phyloP scores from a whole-genome alignment of 345 rosid genomes.

The Camelina sativa region DNA sequence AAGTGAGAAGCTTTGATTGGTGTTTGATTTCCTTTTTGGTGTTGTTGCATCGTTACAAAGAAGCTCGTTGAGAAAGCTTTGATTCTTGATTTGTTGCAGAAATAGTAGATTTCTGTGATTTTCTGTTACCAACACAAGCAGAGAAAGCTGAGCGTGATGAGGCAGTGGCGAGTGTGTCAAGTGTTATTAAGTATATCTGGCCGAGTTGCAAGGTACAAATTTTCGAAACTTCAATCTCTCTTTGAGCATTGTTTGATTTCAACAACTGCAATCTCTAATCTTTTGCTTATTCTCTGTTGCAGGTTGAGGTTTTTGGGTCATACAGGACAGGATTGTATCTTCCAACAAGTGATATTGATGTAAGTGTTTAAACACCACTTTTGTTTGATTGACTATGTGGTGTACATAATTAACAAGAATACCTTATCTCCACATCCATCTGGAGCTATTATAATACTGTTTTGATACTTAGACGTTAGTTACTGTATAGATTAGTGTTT shows the following conservation, averaged over 20 bases:
- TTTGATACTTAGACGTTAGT: not conserved
- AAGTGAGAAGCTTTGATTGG: not conserved
- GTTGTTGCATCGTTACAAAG: not conserved
- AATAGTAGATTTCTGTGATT: constrained; percentile 85
- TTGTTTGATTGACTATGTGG: too few species aligned
- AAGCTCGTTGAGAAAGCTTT: constrained; percentile 13
- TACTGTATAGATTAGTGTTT: not conserved
- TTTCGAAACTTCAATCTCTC: constrained; percentile 6
- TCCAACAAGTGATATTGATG: constrained; percentile 97
- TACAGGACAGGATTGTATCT: constrained; percentile 87
- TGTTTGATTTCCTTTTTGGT: constrained; percentile 14
- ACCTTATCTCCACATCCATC: too few species aligned
- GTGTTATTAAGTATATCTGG: constrained; percentile 87
- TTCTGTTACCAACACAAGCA: constrained; percentile 77
- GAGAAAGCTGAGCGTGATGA: constrained; percentile 65
- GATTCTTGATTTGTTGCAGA: constrained; percentile 52
- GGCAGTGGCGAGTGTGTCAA: constrained; percentile 65
- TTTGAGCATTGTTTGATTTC: not conserved
- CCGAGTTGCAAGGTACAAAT: constrained; percentile 69
- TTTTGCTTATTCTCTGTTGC: constrained; percentile 23
- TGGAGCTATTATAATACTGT: not conserved
- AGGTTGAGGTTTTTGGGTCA: constrained; percentile 93
- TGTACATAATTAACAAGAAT: too few species aligned
- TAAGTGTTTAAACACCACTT: constrained; percentile 41
- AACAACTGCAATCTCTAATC: not conserved